Conservation (phyloP, 805 yeast genomes). For the Kluyveromyces siamensis region DNA sequence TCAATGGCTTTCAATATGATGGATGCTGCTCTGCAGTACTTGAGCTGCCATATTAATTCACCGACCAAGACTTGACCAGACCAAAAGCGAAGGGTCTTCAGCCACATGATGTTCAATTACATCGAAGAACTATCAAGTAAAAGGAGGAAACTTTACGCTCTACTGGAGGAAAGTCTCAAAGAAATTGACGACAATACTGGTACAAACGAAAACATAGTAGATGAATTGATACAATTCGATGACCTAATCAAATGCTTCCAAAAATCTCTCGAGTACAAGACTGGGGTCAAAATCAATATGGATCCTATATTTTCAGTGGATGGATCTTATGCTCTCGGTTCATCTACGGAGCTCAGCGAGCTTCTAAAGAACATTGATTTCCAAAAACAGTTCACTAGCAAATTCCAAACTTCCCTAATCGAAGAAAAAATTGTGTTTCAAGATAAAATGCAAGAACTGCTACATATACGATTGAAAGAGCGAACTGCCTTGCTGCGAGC, state of each 20-base stretch:
- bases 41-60: no score
- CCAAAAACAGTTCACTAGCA: not conserved
- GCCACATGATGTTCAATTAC: not conserved
- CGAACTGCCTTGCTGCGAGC: not conserved
- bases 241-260: not conserved
- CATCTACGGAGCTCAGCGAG: not conserved
- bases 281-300: not conserved
- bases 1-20: no score
- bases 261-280: not conserved
- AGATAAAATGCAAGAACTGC: not conserved
- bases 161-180: not conserved
- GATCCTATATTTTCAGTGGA: not conserved
- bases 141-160: not conserved
- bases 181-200: not conserved
- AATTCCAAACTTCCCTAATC: not conserved
- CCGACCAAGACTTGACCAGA: no score
- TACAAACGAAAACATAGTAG: not conserved
- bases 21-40: no score
- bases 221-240: not conserved
- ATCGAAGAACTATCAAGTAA: not conserved
- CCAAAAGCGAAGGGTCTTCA: not conserved
- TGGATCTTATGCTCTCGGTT: not conserved
- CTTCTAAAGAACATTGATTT: slow-evolving; percentile 1
- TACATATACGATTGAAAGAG: not conserved
- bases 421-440: not conserved